Percentiles rank a stretch among this genome's conserved stretches.
These are phyloP conservation scores for Solanum hybrid DNA, from an alignment of 305 asterid genomes.

Conservation along the genomic window DNA sequence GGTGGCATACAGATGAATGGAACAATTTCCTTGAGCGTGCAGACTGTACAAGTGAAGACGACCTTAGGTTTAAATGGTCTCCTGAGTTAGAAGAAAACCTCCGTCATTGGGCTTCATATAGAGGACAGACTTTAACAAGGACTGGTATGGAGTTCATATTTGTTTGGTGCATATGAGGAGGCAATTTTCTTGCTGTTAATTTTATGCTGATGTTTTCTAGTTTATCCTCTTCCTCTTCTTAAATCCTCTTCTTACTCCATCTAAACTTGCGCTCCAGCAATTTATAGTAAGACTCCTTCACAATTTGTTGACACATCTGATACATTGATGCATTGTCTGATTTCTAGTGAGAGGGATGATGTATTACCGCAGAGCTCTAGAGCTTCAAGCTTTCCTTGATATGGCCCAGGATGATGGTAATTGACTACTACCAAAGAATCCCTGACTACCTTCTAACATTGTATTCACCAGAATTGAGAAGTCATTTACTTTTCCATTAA, in stretches of 20 bases:
- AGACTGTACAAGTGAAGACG: slow-evolving; percentile 58
- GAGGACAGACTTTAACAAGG: slow-evolving; percentile 94
- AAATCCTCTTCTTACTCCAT: neutral
- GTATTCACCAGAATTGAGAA: neutral
- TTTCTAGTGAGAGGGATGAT: slow-evolving; percentile 95
- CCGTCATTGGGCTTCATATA: slow-evolving; percentile 97
- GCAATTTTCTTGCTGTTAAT: neutral
- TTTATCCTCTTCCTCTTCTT: neutral
- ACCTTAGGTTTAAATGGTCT: slow-evolving; percentile 61
- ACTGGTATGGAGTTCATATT: slow-evolving; percentile 47
- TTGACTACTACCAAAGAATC: neutral
- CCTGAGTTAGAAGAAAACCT: slow-evolving; percentile 65
- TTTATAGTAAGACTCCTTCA: neutral
- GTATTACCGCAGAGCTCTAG: slow-evolving; percentile 97
- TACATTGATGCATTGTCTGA: slow-evolving; percentile 17
- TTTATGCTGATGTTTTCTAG: neutral
- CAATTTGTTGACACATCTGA: slow-evolving; percentile 2
- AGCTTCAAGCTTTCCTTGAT: slow-evolving; percentile 98
- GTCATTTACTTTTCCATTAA: neutral
- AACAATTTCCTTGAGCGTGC: slow-evolving; percentile 92
- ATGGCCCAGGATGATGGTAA: slow-evolving; percentile 98
- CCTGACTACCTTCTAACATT: neutral
- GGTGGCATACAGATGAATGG: slow-evolving; percentile 74
- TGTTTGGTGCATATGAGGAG: neutral
- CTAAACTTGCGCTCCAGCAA: neutral